A percentile compares a stretch with the other conserved stretches of the same genome.
Conservation (phyloP, 192 early-diverging fungal genomes). For the Coemansia sp. region DNA sequence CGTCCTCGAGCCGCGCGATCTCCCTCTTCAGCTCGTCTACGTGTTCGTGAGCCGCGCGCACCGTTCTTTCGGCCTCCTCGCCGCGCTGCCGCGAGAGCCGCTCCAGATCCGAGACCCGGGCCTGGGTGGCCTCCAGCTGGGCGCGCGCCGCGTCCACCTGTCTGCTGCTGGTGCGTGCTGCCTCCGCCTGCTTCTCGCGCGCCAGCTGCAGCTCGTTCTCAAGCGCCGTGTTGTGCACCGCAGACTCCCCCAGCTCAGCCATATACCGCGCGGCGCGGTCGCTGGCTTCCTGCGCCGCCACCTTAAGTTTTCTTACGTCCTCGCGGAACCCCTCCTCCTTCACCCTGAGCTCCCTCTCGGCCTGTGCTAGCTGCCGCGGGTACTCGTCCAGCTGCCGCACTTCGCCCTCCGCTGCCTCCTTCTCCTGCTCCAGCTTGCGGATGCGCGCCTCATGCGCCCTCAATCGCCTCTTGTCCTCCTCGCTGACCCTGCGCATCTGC, state of each 20-base stretch:
- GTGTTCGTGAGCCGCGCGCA: slow-evolving; percentile 36
- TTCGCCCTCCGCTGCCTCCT: slow-evolving; percentile 21
- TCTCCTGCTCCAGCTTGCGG: slow-evolving; percentile 40
- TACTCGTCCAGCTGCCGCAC: slow-evolving; percentile 23
- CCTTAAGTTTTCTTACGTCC: slow-evolving; percentile 21
- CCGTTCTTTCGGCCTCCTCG: slow-evolving; percentile 26
- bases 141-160: slow-evolving; percentile 24
- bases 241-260: slow-evolving; percentile 46
- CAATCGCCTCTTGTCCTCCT: slow-evolving; percentile 26
- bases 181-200: slow-evolving; percentile 14
- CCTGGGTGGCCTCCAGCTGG: slow-evolving; percentile 21
- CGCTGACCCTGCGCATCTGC: slow-evolving; percentile 11
- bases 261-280: slow-evolving; percentile 38
- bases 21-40: slow-evolving; percentile 36
- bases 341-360: slow-evolving; percentile 22
- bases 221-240: slow-evolving; percentile 41
- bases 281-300: slow-evolving; percentile 34
- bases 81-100: slow-evolving; percentile 27
- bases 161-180: slow-evolving; percentile 7
- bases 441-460: slow-evolving; percentile 28
- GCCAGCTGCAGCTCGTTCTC: slow-evolving; percentile 44
- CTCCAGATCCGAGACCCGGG: slow-evolving; percentile 32
- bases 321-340: slow-evolving; percentile 43
- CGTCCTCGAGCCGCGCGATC: slow-evolving; percentile 32
- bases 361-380: slow-evolving; percentile 19